Evolutionary conservation across 2,329 filamentous ascomycete genomes (phyloP), one percentile per base, ranked within the genome.

Genomic region (Plenodomus tracheiphilus): DNA sequence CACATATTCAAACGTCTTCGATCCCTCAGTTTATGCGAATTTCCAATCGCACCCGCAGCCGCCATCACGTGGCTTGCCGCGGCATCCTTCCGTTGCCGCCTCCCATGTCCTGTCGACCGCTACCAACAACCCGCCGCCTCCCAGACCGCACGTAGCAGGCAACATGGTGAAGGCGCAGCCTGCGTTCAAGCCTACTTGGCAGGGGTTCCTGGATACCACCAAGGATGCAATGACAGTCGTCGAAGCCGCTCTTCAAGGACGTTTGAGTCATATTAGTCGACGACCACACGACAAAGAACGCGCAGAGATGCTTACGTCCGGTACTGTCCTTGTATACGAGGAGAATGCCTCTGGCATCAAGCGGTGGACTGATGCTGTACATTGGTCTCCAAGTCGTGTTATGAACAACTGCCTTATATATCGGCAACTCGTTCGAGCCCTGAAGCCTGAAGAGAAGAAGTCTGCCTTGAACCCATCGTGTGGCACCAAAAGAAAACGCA

Each of bases 271-370:
- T 70, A 88, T 94, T 17, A 85, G 89, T 16, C 86, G 92, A 41
- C 82, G 92, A 44, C 92, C 92, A 1, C 90, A 96, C 69, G 92
- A 96, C 64, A 82, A 90, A 43, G 92, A 96, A 73, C 82, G 91
- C 43, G 78, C 80, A 19, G 80, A 84, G 17, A 82, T 96, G 43
- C 94, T 96, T 66, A 83, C 83, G 58, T 95, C 90, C 59, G 92
- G 92, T 30, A 87, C 88, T 58, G 83, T 96, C 39, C 94, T 96
- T 73, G 89, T 96, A 58, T 97, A 96, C 71, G 91, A 96, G 65
- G 91, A 96, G 70, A 87, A 90, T 53, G 86, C 89, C 0, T 95
- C 91, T 0, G 91, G 91, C 4, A 96, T 96, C 75, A 95, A 95
- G 75, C 82, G 92, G 47, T 97, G 92, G 92, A 96, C 91, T 0